These are phyloP conservation scores for Gossypium schwendimanii DNA, from an alignment of 441 rosid species.

Conservation along the genomic window DNA sequence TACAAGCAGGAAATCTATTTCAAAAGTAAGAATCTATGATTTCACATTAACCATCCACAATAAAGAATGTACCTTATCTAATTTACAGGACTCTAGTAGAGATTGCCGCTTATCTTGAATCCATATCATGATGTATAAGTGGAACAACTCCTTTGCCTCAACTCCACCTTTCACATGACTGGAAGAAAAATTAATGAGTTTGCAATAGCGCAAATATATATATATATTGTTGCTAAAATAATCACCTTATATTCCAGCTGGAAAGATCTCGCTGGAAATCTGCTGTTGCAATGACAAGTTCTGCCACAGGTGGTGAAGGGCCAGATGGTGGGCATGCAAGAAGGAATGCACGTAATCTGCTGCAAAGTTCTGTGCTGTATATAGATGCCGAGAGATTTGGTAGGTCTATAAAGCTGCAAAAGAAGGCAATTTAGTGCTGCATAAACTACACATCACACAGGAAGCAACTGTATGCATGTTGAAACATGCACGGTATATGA, in stretches of 20 bases:
- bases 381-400: conserved; percentile 84
- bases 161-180: conserved; percentile 92
- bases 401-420: conserved; percentile 79
- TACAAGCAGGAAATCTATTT: background rate
- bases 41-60: background rate
- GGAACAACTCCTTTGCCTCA: conserved; percentile 88
- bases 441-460: background rate
- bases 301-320: conserved; percentile 82
- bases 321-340: conserved; percentile 95
- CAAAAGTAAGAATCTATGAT: background rate
- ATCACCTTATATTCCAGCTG: conserved; percentile 75
- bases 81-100: conserved; percentile 80
- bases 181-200: conserved; percentile 22
- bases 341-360: conserved; percentile 77
- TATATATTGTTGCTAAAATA: conserved; percentile 8
- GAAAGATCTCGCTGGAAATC: conserved; percentile 94
- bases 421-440: conserved; percentile 19
- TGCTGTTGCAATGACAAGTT: conserved; percentile 84
- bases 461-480: conserved; percentile 15
- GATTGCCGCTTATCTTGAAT: conserved; percentile 90
- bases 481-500: background rate
- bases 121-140: conserved; percentile 90
- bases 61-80: conserved; percentile 65
- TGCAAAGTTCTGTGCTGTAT: conserved; percentile 87
- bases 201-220: conserved; percentile 12